phyloP scores from a whole-genome alignment of 208 protist species.

The Leishmania lainsoni region DNA sequence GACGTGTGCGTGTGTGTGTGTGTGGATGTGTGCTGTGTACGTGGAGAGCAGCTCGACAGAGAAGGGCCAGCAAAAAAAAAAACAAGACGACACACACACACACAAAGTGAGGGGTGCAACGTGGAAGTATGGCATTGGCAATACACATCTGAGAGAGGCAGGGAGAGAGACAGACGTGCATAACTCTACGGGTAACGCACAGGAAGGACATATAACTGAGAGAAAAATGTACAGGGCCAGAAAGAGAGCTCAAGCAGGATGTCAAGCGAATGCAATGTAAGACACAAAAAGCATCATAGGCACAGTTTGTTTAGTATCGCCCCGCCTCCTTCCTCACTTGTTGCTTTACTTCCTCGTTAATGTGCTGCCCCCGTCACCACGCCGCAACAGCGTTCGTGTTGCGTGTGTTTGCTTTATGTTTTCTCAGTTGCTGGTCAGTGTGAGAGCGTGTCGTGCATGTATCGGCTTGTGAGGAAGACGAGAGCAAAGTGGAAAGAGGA shows the following conservation, averaged over 20 bases:
- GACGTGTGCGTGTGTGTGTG: background rate
- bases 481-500: constrained; percentile 9
- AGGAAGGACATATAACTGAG: background rate
- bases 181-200: background rate
- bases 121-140: background rate
- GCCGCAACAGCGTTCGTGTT: too few relatives aligned
- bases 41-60: background rate
- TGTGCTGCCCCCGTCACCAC: too few relatives aligned
- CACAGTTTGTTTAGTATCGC: background rate
- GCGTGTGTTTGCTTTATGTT: too few relatives aligned
- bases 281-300: constrained; percentile 11
- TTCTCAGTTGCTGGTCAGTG: too few relatives aligned
- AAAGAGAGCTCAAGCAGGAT: background rate
- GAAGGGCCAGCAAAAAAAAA: background rate
- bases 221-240: constrained; percentile 10
- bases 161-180: background rate
- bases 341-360: too few relatives aligned
- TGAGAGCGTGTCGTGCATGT: too few relatives aligned
- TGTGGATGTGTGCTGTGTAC: background rate
- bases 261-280: constrained; percentile 4
- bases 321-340: too few relatives aligned
- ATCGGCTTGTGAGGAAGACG: background rate
- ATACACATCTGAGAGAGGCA: background rate
- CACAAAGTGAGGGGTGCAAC: background rate
- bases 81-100: background rate